A percentile compares a stretch with the other conserved stretches of the same genome.
Conservation (phyloP, 306 rosid species). For the Betula pendula region DNA sequence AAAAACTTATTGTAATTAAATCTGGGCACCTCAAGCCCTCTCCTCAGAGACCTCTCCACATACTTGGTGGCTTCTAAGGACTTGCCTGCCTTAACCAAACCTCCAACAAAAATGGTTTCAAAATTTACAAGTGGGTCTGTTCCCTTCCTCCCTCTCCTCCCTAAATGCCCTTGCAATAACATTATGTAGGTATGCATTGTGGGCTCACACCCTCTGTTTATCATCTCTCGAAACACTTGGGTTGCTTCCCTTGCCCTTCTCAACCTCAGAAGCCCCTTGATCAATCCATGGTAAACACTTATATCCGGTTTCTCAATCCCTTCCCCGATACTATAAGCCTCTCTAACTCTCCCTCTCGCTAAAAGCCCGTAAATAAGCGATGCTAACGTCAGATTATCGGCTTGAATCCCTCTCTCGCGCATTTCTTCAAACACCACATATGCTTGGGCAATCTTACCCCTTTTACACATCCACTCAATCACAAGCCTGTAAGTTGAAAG, state of each 20-base stretch:
- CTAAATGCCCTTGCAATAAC: conserved; percentile 82
- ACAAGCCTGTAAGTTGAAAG: conserved; percentile 61
- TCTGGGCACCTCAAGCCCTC: conserved; percentile 84
- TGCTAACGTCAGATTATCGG: conserved; percentile 48
- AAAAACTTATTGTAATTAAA: conserved; percentile 79
- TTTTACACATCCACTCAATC: conserved; percentile 67
- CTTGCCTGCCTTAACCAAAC: conserved; percentile 47
- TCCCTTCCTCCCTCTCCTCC: conserved; percentile 64
- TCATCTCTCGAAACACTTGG: conserved; percentile 77
- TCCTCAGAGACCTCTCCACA: conserved; percentile 68
- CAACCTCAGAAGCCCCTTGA: conserved; percentile 72
- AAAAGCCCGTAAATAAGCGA: conserved; percentile 58
- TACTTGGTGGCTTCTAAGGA: conserved; percentile 67
- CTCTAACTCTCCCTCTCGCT: conserved; percentile 50
- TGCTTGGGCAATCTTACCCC: conserved; percentile 51
- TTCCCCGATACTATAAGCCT: conserved; percentile 44
- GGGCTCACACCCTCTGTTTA: conserved; percentile 49
- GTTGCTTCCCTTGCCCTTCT: conserved; percentile 74
- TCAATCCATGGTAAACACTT: conserved; percentile 63
- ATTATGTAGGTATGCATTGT: conserved; percentile 47
- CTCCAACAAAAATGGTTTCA: conserved; percentile 50
- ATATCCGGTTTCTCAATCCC: conserved; percentile 40
- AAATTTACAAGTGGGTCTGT: conserved; percentile 67
- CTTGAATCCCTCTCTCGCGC: conserved; percentile 53
- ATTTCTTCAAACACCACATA: conserved; percentile 63